Evolutionary conservation across 768 basidiomycete genomes (phyloP).

Genomic region (Ramaria sp.): DNA sequence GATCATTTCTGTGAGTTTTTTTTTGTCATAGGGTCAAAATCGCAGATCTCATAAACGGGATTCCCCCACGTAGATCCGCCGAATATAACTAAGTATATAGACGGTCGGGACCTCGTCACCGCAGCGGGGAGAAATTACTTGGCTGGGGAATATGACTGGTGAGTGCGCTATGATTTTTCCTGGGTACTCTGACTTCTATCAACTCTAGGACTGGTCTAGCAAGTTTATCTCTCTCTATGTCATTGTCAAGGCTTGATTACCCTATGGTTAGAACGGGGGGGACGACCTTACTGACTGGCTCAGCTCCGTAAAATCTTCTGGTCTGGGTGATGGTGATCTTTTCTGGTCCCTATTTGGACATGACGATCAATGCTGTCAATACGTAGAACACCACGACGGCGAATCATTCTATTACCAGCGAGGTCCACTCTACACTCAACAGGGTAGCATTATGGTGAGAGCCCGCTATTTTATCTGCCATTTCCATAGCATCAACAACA

Average conservation of each 20-base stretch:
- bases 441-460: slow-evolving; percentile 9
- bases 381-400: slow-evolving; percentile 19
- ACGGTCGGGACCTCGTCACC: slow-evolving; percentile 10
- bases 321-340: slow-evolving; percentile 14
- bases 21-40: not conserved
- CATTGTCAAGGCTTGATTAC: not conserved
- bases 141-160: slow-evolving; percentile 22
- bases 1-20: slow-evolving; percentile 11
- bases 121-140: slow-evolving; percentile 13
- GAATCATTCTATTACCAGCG: slow-evolving; percentile 14
- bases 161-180: not conserved
- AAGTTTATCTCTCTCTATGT: not conserved
- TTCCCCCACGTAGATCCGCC: slow-evolving; percentile 10
- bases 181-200: no score
- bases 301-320: slow-evolving; percentile 10
- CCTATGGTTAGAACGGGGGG: slow-evolving; percentile 8
- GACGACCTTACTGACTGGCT: slow-evolving; percentile 13
- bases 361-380: slow-evolving; percentile 14
- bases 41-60: not conserved
- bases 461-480: slow-evolving; percentile 7
- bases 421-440: not conserved
- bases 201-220: not conserved
- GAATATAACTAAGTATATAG: slow-evolving; percentile 13
- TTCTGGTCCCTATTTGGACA: slow-evolving; percentile 22
- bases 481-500: not conserved